Percentiles rank a stretch among this genome's conserved stretches.
Conservation (phyloP, 257 asterid species). For the Solanum sitiens region DNA sequence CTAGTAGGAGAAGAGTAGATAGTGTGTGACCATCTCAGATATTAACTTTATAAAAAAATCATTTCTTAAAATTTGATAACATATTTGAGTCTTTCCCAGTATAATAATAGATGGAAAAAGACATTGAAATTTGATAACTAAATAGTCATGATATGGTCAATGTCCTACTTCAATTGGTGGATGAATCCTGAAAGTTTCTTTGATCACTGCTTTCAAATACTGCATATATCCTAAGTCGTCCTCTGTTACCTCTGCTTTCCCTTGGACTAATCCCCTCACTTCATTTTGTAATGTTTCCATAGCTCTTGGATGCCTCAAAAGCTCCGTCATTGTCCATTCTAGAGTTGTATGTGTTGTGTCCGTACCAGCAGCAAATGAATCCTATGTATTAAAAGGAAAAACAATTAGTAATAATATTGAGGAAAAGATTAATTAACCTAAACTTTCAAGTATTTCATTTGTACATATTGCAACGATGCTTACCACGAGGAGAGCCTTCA, state of each 20-base stretch:
- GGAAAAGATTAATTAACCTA: too few relatives aligned
- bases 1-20: too few relatives aligned
- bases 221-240: slow-evolving; percentile 19
- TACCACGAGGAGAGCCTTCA: not conserved
- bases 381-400: not conserved
- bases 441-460: too few relatives aligned
- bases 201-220: slow-evolving; percentile 30
- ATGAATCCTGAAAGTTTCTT: slow-evolving; percentile 29
- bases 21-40: too few relatives aligned
- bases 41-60: too few relatives aligned
- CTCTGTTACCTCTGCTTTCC: slow-evolving; percentile 8
- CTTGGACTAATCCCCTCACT: slow-evolving; percentile 8
- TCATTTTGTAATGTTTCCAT: slow-evolving; percentile 8
- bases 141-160: too few relatives aligned
- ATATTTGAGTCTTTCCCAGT: too few relatives aligned
- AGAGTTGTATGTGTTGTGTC: not conserved
- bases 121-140: too few relatives aligned
- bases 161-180: too few relatives aligned
- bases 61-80: too few relatives aligned
- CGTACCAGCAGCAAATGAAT: not conserved
- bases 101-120: too few relatives aligned
- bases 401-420: not conserved
- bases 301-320: not conserved
- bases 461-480: not conserved
- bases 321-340: slow-evolving; percentile 41